phyloP scores from a whole-genome alignment of 164 flowering plant species.

The Umbilicus rupestris region DNA sequence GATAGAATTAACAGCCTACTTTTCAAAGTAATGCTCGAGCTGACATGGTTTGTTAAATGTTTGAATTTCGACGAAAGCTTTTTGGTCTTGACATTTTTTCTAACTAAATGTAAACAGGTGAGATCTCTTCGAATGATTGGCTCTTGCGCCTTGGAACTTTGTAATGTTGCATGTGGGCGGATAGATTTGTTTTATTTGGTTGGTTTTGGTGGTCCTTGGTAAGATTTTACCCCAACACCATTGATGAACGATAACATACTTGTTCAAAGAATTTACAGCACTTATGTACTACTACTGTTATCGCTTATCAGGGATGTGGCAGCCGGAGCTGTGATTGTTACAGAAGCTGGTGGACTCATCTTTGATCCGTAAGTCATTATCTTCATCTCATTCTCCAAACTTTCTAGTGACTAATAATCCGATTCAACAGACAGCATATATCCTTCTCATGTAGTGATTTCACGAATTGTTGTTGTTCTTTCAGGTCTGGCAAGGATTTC shows the following conservation, averaged over 20 bases:
- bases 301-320: conserved; percentile 79
- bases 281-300: conserved; percentile 6
- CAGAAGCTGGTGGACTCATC: conserved; percentile 92
- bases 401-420: neutral
- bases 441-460: neutral
- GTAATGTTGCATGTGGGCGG: conserved; percentile 94
- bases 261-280: neutral
- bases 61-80: neutral
- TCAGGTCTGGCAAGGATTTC: conserved; percentile 73
- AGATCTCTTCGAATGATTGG: conserved; percentile 84
- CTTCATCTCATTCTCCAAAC: neutral
- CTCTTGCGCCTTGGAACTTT: conserved; percentile 88
- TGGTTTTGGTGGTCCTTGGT: conserved; percentile 98
- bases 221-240: conserved; percentile 11
- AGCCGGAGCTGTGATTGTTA: conserved; percentile 79
- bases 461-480: conserved; percentile 4
- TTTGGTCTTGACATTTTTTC: neutral
- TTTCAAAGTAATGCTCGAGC: conserved; percentile 66
- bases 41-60: neutral
- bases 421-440: neutral
- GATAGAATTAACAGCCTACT: conserved; percentile 64
- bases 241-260: neutral
- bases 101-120: conserved; percentile 47
- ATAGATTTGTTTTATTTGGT: conserved; percentile 65
- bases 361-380: conserved; percentile 82